Evolutionary conservation across 78 protist genomes (phyloP), one percentile per base, ranked within the genome.

Genomic region (Chrysochromulina tobinii): DNA sequence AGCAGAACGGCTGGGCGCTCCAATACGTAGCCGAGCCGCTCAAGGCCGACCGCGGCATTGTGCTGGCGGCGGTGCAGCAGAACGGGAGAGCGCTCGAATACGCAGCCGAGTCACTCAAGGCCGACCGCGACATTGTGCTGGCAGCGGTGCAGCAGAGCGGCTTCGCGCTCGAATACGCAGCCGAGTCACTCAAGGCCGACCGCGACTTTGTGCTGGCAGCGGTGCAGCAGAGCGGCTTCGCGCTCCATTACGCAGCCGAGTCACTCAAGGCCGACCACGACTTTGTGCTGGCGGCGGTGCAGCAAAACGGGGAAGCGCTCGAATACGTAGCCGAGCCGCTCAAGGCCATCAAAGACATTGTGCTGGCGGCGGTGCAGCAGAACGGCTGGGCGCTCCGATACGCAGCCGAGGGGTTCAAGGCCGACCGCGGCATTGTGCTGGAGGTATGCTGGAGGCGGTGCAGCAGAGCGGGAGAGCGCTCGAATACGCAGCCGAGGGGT

Each of bases 251-350:
- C 72, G 72, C 72, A 4, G 7, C 48, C 17, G 25, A 15, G 67
- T 18, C 14, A 67, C 88, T 83, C 14, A 17, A 83, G 88, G 27
- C 20, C 6, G 67, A 57, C 88, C 18, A 0, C 15, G 51, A 57
- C 15, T n/a, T 83, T 23, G 88, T 83, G 27, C 50, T 51, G 69
- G 88, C 21, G 8, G 88, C 88, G 21, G 88, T 57, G 88, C 3
- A 58, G 11, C 88, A 83, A 67, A 48, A 83, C 67, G 53, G 64
- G 38, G 59, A 2, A 1, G 25, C 88, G 48, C 88, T 83, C 0
- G 50, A 57, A 4, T 48, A 51, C 58, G 88, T 38, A 12, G 27
- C 18, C 48, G 14, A 58, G 88, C 67, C 14, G 50, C 50, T 83
- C 54, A 8, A 27, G 23, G 67, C 88, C 48, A 11, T 17, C 51